Percentiles rank a stretch among this genome's conserved stretches.
phyloP scores from a whole-genome alignment of 345 rosid species.

The Anastatica hierochuntica region DNA sequence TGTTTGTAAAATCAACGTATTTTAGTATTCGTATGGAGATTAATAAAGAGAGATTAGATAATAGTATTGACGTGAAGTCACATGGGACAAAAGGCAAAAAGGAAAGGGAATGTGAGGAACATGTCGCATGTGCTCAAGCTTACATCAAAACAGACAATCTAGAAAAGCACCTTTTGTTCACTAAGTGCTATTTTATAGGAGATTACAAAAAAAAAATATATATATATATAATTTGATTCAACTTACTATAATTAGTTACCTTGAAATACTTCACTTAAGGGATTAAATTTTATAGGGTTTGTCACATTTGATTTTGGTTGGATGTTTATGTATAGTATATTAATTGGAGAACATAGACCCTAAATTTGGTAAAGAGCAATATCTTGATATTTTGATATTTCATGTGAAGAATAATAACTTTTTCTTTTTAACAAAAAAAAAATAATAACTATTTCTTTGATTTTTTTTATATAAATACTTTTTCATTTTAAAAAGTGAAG shows the following conservation, averaged over 20 bases:
- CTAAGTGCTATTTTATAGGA: not conserved
- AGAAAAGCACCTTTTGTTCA: slow-evolving; percentile 12
- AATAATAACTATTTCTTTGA: not conserved
- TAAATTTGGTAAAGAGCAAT: not conserved
- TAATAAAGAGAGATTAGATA: slow-evolving; percentile 10
- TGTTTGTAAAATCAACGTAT: not conserved
- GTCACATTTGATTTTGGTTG: not conserved
- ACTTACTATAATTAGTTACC: not conserved
- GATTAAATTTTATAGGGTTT: not conserved
- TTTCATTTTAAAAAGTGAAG: not conserved
- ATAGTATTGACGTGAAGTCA: slow-evolving; percentile 13
- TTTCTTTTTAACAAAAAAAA: too few relatives aligned
- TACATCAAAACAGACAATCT: slow-evolving; percentile 25
- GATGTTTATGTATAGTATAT: too few relatives aligned
- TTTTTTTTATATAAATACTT: too few relatives aligned
- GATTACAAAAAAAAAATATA: not conserved
- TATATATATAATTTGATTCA: not conserved
- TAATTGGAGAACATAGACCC: not conserved
- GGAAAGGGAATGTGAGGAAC: slow-evolving; percentile 24
- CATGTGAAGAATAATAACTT: slow-evolving; percentile 1
- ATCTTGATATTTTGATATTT: not conserved
- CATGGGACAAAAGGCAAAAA: slow-evolving; percentile 25
- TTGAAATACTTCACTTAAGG: not conserved
- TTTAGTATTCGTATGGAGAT: not conserved
- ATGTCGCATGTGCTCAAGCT: slow-evolving; percentile 23